These are phyloP conservation scores for Leccinum olivaceopallidum DNA, from an alignment of 768 basidiomycete species.

Conservation along the genomic window DNA sequence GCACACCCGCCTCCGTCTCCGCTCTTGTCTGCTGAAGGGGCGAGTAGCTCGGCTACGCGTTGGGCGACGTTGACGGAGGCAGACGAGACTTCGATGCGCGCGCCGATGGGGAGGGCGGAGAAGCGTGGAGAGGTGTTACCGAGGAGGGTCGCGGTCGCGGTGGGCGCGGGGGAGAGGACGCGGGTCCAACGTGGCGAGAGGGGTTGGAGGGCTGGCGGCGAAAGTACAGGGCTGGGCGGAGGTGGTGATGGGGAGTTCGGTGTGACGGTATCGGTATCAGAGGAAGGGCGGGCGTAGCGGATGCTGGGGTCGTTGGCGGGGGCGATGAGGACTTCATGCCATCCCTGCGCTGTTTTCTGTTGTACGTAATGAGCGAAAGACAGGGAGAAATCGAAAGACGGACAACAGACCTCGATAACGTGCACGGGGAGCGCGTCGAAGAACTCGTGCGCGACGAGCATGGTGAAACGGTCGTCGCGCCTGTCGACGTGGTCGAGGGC, in stretches of 20 bases:
- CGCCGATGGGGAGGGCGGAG: slow-evolving; percentile 61
- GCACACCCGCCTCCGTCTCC: slow-evolving; percentile 57
- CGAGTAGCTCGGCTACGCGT: slow-evolving; percentile 64
- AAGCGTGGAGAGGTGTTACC: slow-evolving; percentile 72
- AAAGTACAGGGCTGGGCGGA: neutral
- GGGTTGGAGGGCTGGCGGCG: neutral
- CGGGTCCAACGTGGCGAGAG: slow-evolving; percentile 50
- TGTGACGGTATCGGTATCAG: slow-evolving; percentile 13
- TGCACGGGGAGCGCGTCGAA: slow-evolving; percentile 97
- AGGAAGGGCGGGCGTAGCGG: slow-evolving; percentile 25
- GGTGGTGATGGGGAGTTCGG: neutral
- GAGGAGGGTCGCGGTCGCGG: slow-evolving; percentile 53
- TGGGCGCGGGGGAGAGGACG: slow-evolving; percentile 64
- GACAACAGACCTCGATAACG: slow-evolving; percentile 67
- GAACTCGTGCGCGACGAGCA: slow-evolving; percentile 94
- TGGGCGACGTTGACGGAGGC: slow-evolving; percentile 68
- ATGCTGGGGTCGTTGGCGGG: slow-evolving; percentile 41
- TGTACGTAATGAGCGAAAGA: neutral
- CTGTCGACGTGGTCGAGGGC: slow-evolving; percentile 65
- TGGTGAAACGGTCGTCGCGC: slow-evolving; percentile 60
- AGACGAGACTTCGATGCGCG: slow-evolving; percentile 80
- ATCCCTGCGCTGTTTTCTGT: slow-evolving; percentile 77
- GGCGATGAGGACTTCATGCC: slow-evolving; percentile 82
- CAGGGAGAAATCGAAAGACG: too few species aligned
- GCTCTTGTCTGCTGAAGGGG: neutral